Evolutionary conservation across 176 grass and related monocot genomes (phyloP).

Genomic region (Alloteropsis semialata): DNA sequence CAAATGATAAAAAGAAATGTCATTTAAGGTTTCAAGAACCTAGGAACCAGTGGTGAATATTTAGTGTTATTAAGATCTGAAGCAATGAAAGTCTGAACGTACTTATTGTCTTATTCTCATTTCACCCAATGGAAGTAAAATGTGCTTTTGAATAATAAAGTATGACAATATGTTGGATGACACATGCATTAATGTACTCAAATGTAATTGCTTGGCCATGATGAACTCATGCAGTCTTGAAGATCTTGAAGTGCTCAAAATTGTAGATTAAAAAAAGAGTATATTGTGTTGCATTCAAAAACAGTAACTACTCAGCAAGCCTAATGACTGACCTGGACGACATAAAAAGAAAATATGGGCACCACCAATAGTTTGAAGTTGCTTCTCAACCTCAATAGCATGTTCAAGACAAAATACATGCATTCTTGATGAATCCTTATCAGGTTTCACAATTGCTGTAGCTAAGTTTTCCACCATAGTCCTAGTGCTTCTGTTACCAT

Average conservation of each 20-base stretch:
- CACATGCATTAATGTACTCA: background rate
- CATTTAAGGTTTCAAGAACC: conserved; percentile 26
- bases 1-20: conserved; percentile 37
- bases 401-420: conserved; percentile 98
- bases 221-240: background rate
- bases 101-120: conserved; percentile 17
- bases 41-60: background rate
- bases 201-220: background rate
- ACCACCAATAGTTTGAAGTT: conserved; percentile 71
- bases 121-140: conserved; percentile 9
- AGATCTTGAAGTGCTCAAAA: background rate
- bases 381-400: conserved; percentile 84
- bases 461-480: conserved; percentile 20
- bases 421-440: conserved; percentile 95
- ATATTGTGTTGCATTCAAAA: conserved; percentile 10
- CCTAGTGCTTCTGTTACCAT: conserved; percentile 22
- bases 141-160: background rate
- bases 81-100: conserved; percentile 11
- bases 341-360: conserved; percentile 76
- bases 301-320: background rate
- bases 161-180: background rate
- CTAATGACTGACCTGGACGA: conserved; percentile 67
- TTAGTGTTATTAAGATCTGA: conserved; percentile 13
- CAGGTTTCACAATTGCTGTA: conserved; percentile 40
- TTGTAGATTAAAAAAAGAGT: background rate